Evolutionary conservation across 1,284 basidiomycete genomes (phyloP), one percentile per base, ranked within the genome.

Genomic region (Cryptococcus jaspeensis): DNA sequence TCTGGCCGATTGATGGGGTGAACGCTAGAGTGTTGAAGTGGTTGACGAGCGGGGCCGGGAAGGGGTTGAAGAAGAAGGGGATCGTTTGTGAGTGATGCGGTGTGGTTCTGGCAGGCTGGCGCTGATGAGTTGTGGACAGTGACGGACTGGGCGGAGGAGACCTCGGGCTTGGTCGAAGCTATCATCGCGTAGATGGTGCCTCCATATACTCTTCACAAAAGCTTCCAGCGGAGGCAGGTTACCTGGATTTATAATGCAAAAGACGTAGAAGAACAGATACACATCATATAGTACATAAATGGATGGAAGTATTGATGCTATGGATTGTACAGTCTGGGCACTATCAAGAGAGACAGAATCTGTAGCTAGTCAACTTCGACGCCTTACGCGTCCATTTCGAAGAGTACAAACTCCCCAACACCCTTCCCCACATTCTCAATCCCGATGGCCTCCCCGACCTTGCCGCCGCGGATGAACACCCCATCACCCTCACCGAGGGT

Each of bases 341-440:
- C 22, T 22, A 42, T 22, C 38, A 39, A 39, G 38, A n/a, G n/a
- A 13, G n/a, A 16, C n/a, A 12, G 82, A 79, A 35, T 76, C 67
- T 63, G 84, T 84, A 78, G 90, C 43, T 75, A 62, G 0, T 73
- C 53, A 2, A 87, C 80, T 9, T 42, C 9, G 15, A 42, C 1
- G 80, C 84, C n/a, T 11, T 61, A 63, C 22, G 61, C 64, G 57
- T 74, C 85, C 60, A 88, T 71, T 70, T 91, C 88, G 65, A 90
- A 90, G 15, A 90, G 72, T 37, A 90, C 70, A n/a, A 89, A 78
- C 75, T 90, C 89, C 0, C 83, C 86, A 32, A 80, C 76, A 22
- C 70, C 75, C 54, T 84, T 82, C 0, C 87, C 85, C 2, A 80
- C 75, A 65, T 88, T 90, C 73, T 84, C 81, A 20, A 80, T 51